phyloP scores from a whole-genome alignment of 352 stramenopile species.

The Blastocystis hominis region DNA sequence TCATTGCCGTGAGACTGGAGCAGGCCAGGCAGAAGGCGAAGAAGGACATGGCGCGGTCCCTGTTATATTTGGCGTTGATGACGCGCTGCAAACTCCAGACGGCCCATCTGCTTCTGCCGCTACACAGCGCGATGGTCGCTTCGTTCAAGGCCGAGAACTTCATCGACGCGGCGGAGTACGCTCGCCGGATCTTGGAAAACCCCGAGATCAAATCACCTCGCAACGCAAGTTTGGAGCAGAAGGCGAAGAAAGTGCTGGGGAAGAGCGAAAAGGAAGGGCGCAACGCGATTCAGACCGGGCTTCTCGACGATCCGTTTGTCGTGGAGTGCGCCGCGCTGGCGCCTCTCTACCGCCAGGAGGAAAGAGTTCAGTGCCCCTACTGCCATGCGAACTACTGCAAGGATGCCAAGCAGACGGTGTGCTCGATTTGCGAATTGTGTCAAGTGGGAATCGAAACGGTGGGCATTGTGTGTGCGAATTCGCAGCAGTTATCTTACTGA shows the following conservation, averaged over 20 bases:
- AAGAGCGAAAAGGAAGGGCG: slow-evolving; percentile 94
- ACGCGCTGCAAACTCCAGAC: slow-evolving; percentile 96
- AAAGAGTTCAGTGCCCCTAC: slow-evolving; percentile 83
- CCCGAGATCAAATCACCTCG: slow-evolving; percentile 86
- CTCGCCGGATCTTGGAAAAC: slow-evolving; percentile 88
- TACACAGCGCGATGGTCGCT: slow-evolving; percentile 96
- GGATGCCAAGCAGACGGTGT: slow-evolving; percentile 77
- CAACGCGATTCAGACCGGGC: slow-evolving; percentile 92
- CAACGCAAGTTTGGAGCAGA: slow-evolving; percentile 83
- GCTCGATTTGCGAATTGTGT: slow-evolving; percentile 81
- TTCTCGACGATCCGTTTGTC: slow-evolving; percentile 89
- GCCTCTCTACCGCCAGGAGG: slow-evolving; percentile 82
- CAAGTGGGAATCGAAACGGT: slow-evolving; percentile 65
- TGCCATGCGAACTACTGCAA: slow-evolving; percentile 79
- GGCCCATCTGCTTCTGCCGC: slow-evolving; percentile 87
- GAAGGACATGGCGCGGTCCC: slow-evolving; percentile 76
- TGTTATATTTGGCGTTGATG: slow-evolving; percentile 94
- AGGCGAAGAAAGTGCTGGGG: slow-evolving; percentile 89
- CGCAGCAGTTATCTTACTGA: not conserved
- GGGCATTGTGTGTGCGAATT: slow-evolving; percentile 13
- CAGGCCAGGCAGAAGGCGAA: slow-evolving; percentile 64
- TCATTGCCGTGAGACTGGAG: slow-evolving; percentile 89
- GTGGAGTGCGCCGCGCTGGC: slow-evolving; percentile 84
- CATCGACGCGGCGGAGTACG: slow-evolving; percentile 93
- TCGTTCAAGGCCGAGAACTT: slow-evolving; percentile 99